Evolutionary conservation across 2,329 filamentous ascomycete species (phyloP), one percentile per base, ranked within the genome.

Genomic region (Aspergillus texensis): DNA sequence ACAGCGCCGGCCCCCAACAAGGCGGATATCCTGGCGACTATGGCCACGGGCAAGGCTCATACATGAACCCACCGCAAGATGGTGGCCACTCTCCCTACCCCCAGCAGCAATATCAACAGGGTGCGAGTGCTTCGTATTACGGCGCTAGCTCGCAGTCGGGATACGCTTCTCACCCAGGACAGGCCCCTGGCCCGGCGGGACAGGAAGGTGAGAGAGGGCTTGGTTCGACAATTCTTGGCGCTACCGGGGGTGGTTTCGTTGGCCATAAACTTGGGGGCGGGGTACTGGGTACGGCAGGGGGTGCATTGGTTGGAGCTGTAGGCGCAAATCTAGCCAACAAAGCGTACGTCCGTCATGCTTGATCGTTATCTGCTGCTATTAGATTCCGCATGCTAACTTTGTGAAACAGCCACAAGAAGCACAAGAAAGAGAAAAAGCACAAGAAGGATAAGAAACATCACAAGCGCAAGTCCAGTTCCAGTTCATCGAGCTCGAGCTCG

Each of bases 211-310:
- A 78, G 26, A 77, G 72, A 50, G 74, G 75, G 21, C 64, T 80
- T 12, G 77, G 75, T 2, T 73, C 77, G 12, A 76, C 77, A 3
- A 62, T 79, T 11, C 56, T 78, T 34, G 79, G 79, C 28, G 77
- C 72, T 43, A 75, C 76, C 0, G 76, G 74, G 4, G 78, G 78
- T 55, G 77, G 75, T 1, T 71, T 76, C 55, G 50, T 75, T 2
- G 75, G 75, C 9, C 72, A 77, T 52, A 76, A 78, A 54, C 54
- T 78, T n/a, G 76, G 75, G 4, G 74, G 73, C 16, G 76, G 75
- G 8, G 46, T 70, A 9, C 52, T 79, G 39, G 74, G 73, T 2
- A 75, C 73, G 1, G 65, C 74, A 1, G 77, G 74, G 8, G 77
- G 77, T 46, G 71, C 72, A 24, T 63, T 78, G 41, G 65, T 72